Conservation (phyloP, 371 early-diverging fungal species). For the Thermomucor indicae-seudaticae region DNA sequence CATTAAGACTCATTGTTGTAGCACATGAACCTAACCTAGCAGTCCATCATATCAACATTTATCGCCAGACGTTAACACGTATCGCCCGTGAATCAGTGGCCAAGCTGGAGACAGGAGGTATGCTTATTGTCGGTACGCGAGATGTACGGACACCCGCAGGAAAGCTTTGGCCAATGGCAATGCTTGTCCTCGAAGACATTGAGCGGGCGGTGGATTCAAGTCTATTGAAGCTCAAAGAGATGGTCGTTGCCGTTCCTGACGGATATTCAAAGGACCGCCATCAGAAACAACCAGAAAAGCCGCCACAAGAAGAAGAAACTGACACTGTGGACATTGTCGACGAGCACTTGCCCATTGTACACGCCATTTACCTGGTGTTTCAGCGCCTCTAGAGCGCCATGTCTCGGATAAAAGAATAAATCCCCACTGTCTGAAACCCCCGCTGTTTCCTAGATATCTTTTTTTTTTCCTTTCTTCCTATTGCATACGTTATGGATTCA, state of each 20-base stretch:
- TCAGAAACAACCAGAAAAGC: conserved; percentile 18
- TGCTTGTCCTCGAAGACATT: conserved; percentile 78
- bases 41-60: conserved; percentile 45
- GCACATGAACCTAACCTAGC: conserved; percentile 55
- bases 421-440: background rate
- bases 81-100: conserved; percentile 50
- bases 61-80: conserved; percentile 59
- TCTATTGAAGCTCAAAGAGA: conserved; percentile 68
- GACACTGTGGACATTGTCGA: conserved; percentile 27
- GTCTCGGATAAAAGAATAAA: background rate
- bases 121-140: conserved; percentile 70
- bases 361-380: conserved; percentile 45
- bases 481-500: conserved; percentile 1
- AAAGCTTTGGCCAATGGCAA: conserved; percentile 69
- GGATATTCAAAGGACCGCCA: conserved; percentile 71
- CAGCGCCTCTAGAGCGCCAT: conserved; percentile 13
- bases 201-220: conserved; percentile 50
- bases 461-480: background rate
- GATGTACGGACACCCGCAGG: conserved; percentile 61
- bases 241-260: conserved; percentile 79
- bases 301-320: conserved; percentile 16
- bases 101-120: conserved; percentile 56
- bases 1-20: conserved; percentile 54
- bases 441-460: background rate
- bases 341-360: conserved; percentile 44